A percentile compares a stretch with the other conserved stretches of the same genome.
Conservation (phyloP, 108 stramenopile species). For the Hondaea fermentalgiana region DNA sequence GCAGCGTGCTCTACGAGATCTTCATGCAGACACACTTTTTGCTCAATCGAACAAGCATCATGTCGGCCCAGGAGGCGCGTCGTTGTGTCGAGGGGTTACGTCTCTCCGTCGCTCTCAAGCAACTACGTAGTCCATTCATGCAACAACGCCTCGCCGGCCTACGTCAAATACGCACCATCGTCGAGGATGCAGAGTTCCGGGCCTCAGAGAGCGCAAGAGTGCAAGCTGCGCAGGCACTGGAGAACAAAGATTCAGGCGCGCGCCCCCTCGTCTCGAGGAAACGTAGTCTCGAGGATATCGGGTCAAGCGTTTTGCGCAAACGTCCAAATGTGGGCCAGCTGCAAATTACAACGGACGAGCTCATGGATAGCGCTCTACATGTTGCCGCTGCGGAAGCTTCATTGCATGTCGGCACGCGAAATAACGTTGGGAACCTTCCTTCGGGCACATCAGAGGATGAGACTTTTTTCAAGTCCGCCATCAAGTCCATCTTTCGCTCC, state of each 20-base stretch:
- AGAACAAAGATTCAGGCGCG: background rate
- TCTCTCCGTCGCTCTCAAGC: background rate
- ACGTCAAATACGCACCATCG: background rate
- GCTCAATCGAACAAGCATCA: background rate
- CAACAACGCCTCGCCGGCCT: constrained; percentile 13
- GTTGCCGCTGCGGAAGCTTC: too few species aligned
- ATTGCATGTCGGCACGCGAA: too few species aligned
- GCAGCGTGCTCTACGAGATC: background rate
- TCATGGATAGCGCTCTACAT: too few species aligned
- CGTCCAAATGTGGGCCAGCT: background rate
- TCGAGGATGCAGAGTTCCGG: background rate
- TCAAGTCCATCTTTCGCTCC: background rate
- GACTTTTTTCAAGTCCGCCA: background rate
- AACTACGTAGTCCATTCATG: background rate
- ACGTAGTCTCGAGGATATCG: background rate
- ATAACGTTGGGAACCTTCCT: too few species aligned
- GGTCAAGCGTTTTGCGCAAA: background rate
- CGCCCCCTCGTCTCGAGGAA: background rate
- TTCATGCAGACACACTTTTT: background rate
- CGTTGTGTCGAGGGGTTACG: background rate
- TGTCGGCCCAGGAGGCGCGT: background rate
- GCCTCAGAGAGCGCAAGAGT: background rate
- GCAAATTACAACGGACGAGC: background rate
- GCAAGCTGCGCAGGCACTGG: too few species aligned
- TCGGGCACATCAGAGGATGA: too few species aligned